Evolutionary conservation across 2,329 filamentous ascomycete species (phyloP).

Genomic region (Bipolaris gigantea): DNA sequence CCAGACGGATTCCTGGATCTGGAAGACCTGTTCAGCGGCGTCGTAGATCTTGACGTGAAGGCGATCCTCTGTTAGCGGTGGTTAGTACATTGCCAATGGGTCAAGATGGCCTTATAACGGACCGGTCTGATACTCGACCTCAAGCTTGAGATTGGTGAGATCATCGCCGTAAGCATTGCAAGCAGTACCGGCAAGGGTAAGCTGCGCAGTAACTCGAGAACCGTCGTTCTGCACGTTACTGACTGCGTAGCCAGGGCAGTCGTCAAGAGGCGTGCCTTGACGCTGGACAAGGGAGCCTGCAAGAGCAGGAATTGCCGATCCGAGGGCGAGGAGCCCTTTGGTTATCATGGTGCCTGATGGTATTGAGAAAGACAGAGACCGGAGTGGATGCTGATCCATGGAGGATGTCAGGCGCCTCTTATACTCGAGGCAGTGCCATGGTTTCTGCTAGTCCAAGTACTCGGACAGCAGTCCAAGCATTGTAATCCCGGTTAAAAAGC

Average conservation of each 20-base stretch:
- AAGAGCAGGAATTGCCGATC: constrained; percentile 24
- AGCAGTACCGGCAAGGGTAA: constrained; percentile 67
- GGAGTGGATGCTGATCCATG: constrained; percentile 1
- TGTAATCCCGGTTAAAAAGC: constrained; percentile 3
- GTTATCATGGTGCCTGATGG: constrained; percentile 26
- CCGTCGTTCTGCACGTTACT: constrained; percentile 58
- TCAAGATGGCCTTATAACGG: constrained; percentile 49
- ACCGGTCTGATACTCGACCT: constrained; percentile 65
- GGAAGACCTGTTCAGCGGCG: constrained; percentile 67
- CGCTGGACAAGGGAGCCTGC: constrained; percentile 21
- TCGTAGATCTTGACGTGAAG: constrained; percentile 76
- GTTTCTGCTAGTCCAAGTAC: not conserved
- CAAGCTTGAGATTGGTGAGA: constrained; percentile 56
- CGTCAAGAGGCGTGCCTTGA: constrained; percentile 24
- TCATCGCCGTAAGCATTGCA: constrained; percentile 65
- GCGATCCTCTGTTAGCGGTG: constrained; percentile 54
- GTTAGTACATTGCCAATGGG: constrained; percentile 58
- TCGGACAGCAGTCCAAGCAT: constrained; percentile 2
- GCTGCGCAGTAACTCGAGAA: constrained; percentile 65
- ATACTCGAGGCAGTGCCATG: constrained; percentile 10
- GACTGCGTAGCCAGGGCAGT: constrained; percentile 69
- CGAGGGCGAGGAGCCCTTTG: constrained; percentile 28
- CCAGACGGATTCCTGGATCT: constrained; percentile 70
- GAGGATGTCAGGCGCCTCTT: constrained; percentile 9
- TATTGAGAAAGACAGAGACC: constrained; percentile 5